Conservation (phyloP, 169 alveolate genomes). For the Toxoplasma gondii region DNA sequence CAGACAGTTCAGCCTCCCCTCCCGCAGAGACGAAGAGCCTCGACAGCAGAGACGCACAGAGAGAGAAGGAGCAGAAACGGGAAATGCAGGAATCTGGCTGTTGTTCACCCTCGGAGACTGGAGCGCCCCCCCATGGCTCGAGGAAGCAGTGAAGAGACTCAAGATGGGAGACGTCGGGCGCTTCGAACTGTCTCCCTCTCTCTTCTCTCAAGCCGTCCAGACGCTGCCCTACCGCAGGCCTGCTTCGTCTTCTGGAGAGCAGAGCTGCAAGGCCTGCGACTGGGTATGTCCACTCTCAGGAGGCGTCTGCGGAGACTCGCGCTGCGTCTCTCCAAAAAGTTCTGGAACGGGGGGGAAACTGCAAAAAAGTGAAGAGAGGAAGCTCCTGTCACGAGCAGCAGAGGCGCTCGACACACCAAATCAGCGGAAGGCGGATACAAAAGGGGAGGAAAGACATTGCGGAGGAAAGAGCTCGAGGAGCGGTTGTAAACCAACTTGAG, state of each 20-base stretch:
- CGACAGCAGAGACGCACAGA: background rate
- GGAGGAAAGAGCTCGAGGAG: no score
- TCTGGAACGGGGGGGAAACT: no score
- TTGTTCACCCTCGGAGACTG: conserved; percentile 10
- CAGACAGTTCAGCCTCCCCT: background rate
- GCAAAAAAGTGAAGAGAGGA: no score
- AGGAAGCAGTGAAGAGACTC: background rate
- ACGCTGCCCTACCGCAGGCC: background rate
- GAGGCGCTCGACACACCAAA: no score
- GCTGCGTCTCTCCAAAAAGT: no score
- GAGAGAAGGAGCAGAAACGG: background rate
- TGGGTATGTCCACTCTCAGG: background rate
- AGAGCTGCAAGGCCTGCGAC: background rate
- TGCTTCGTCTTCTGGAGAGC: background rate
- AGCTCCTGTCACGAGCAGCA: no score
- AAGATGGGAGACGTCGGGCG: background rate
- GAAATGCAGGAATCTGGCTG: background rate
- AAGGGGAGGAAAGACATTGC: no score
- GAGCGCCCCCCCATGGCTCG: background rate
- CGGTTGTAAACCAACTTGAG: no score
- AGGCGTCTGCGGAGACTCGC: no score
- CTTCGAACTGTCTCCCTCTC: background rate
- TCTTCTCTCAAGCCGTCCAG: background rate
- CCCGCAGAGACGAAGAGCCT: background rate
- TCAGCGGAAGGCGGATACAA: no score